phyloP scores from a whole-genome alignment of 108 stramenopile genomes.

The Skeletonema grethae region DNA sequence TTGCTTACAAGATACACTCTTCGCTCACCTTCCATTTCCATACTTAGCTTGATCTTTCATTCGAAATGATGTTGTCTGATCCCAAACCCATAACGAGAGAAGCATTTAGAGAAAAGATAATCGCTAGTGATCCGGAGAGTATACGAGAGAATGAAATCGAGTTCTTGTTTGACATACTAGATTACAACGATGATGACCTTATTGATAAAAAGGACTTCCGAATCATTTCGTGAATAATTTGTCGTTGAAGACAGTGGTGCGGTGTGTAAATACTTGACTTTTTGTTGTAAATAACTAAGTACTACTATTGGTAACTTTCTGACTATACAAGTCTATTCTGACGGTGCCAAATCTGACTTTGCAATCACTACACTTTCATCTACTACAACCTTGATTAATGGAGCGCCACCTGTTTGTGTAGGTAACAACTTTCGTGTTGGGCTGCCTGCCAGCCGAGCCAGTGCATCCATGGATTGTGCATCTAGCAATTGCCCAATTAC shows the following conservation, averaged over 20 bases:
- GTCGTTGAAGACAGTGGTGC: neutral
- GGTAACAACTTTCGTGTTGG: constrained; percentile 65
- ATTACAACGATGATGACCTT: constrained; percentile 41
- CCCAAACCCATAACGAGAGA: constrained; percentile 37
- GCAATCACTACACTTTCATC: constrained; percentile 16
- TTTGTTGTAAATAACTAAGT: no score
- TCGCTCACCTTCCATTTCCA: neutral
- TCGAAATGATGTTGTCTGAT: constrained; percentile 41
- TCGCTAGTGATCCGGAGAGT: constrained; percentile 33
- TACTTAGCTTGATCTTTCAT: constrained; percentile 42
- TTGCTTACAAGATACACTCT: neutral
- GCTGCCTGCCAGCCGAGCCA: constrained; percentile 64
- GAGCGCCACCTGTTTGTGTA: constrained; percentile 43
- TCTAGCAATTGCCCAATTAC: constrained; percentile 85
- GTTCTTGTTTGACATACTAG: constrained; percentile 54
- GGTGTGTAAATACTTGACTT: neutral
- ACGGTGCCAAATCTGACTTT: constrained; percentile 7
- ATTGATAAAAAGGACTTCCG: constrained; percentile 54
- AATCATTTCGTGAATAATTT: constrained; percentile 13
- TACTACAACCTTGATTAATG: constrained; percentile 40
- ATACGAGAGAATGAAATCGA: constrained; percentile 46
- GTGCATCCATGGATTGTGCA: constrained; percentile 62
- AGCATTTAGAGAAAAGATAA: constrained; percentile 37
- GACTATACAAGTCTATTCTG: neutral
- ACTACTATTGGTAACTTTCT: no score